Conservation (phyloP, 2,329 filamentous ascomycete species). For the Botrytis pseudocinerea region DNA sequence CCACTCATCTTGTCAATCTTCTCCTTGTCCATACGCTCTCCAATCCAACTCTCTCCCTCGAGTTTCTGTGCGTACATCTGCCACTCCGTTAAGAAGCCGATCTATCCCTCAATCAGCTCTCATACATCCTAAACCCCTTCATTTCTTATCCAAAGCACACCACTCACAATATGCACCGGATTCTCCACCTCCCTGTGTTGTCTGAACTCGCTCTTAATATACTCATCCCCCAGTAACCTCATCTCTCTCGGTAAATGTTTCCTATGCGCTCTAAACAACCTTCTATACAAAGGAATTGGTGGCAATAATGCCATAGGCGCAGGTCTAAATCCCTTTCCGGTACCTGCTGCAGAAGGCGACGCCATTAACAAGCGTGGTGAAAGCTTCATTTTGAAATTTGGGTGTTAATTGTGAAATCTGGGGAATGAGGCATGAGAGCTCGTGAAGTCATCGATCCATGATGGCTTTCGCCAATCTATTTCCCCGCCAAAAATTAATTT, state of each 20-base stretch:
- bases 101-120: constrained; percentile 50
- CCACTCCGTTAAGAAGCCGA: constrained; percentile 96
- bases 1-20: constrained; percentile 96
- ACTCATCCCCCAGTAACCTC: constrained; percentile 85
- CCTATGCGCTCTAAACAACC: constrained; percentile 82
- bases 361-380: constrained; percentile 34
- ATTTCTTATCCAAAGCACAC: background rate
- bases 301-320: constrained; percentile 39
- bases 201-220: constrained; percentile 89
- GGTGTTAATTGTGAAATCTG: constrained; percentile 6
- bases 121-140: background rate
- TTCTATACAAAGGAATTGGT: constrained; percentile 78
- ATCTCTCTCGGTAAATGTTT: constrained; percentile 71
- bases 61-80: constrained; percentile 91
- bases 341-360: constrained; percentile 32
- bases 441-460: constrained; percentile 19
- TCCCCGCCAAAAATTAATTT: constrained; percentile 18
- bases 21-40: constrained; percentile 75
- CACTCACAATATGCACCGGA: constrained; percentile 79
- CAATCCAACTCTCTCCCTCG: constrained; percentile 83
- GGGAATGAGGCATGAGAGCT: background rate
- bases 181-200: constrained; percentile 84
- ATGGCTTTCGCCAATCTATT: constrained; percentile 13
- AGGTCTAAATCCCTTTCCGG: constrained; percentile 32
- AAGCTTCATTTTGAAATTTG: constrained; percentile 32